Evolutionary conservation across 305 asterid species (phyloP).

Genomic region (Plantago coronopus): DNA sequence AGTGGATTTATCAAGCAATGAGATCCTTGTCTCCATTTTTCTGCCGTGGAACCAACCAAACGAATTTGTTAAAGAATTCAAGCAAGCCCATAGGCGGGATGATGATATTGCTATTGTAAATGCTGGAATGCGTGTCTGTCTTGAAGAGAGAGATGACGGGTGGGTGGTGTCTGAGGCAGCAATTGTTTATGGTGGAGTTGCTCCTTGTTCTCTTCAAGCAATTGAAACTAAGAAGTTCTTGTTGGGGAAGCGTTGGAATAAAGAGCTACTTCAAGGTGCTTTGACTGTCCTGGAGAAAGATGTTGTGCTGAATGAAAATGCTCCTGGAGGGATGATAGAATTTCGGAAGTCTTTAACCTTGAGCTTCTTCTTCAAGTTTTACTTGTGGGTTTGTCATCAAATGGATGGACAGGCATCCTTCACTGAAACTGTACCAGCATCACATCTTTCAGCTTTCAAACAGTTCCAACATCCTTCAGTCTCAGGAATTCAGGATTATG

Average conservation of each 20-base stretch:
- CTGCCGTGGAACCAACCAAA: conserved; percentile 71
- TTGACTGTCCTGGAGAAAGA: conserved; percentile 60
- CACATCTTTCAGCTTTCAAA: conserved; percentile 74
- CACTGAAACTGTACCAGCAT: conserved; percentile 47
- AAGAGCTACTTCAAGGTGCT: conserved; percentile 59
- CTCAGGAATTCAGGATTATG: conserved; percentile 65
- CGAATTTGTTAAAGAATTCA: conserved; percentile 85
- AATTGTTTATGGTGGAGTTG: conserved; percentile 86
- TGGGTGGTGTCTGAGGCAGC: conserved; percentile 81
- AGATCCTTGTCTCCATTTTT: conserved; percentile 68
- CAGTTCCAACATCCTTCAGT: conserved; percentile 56
- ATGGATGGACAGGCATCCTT: conserved; percentile 55
- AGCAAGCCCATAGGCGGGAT: conserved; percentile 93
- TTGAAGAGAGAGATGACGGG: conserved; percentile 48
- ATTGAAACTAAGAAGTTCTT: conserved; percentile 52
- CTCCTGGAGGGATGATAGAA: conserved; percentile 98
- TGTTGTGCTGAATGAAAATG: conserved; percentile 70
- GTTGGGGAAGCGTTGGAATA: conserved; percentile 67
- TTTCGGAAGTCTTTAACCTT: conserved; percentile 68
- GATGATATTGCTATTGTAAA: conserved; percentile 96
- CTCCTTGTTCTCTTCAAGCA: conserved; percentile 68
- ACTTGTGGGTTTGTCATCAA: conserved; percentile 79
- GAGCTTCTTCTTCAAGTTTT: conserved; percentile 88
- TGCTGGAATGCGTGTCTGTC: conserved; percentile 80
- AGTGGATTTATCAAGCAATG: conserved; percentile 67